Evolutionary conservation across 2,329 filamentous ascomycete species (phyloP), one percentile per base, ranked within the genome.

Genomic region (Dothiorella sarmentorum): DNA sequence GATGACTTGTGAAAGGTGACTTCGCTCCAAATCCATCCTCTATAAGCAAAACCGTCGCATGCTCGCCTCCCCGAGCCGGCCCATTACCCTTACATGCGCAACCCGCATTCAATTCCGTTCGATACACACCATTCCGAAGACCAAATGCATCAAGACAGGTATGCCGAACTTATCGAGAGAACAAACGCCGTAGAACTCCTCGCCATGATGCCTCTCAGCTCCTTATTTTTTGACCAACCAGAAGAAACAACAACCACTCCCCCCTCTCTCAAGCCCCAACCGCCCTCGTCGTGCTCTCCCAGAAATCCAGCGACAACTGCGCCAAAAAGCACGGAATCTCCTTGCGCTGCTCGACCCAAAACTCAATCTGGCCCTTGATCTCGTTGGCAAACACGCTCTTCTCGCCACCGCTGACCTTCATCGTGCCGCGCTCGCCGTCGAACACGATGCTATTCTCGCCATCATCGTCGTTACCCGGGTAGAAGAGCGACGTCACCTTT

Each of bases 361-460:
- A 97, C 63, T 91, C 88, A 68, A 97, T 93, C 71, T 92, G 84
- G 68, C 90, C 88, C 63, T 83, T 83, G 63, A 99, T 96, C 73
- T 91, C 87, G 58, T 84, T 77, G 1, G 92, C 94, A 74, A 99
- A 99, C 11, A 85, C 81, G 69, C 90, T 95, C 69, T 89, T 84
- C 1, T 91, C 90, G 0, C 94, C 94, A 1, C 94, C 94, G 31
- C 88, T 90, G 59, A 99, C 89, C 80, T 99, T 99, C 94, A 99
- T 99, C 1, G 92, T 97, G 7, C 93, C 94, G 60, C 89, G 86
- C 76, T 97, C 91, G 53, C 91, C 91, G 73, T 96, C 91, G 71
- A 97, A 97, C 0, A 96, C 85, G 44, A 86, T 85, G 4, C 77
- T 82, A 61, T 85, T 83, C 61, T 79, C 77, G 55, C 73, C 71